These are phyloP conservation scores for Plasmodium chabaudi DNA, from an alignment of 169 alveolate species.

Conservation along the genomic window DNA sequence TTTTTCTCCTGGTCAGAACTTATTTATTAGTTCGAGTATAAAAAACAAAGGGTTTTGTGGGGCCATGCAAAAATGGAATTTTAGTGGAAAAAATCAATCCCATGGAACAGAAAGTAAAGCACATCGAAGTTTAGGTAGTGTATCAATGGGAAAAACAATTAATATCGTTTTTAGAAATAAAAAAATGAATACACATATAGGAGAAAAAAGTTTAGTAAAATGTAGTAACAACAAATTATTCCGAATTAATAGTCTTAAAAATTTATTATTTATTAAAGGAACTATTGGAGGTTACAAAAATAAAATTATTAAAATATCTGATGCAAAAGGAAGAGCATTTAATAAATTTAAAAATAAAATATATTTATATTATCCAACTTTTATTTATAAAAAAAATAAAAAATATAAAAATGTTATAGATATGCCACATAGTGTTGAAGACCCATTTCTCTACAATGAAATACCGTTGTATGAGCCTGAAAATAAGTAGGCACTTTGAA, in stretches of 20 bases:
- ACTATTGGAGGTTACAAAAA: conserved; percentile 86
- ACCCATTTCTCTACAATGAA: conserved; percentile 84
- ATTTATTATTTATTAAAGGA: conserved; percentile 88
- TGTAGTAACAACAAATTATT: conserved; percentile 87
- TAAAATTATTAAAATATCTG: conserved; percentile 88
- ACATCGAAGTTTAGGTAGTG: conserved; percentile 89
- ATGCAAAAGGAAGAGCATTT: conserved; percentile 89
- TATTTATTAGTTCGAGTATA: conserved; percentile 90
- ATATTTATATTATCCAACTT: conserved; percentile 88
- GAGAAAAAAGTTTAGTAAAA: conserved; percentile 88
- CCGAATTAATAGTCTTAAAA: conserved; percentile 87
- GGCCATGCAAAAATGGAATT: conserved; percentile 90
- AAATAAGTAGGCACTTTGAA: conserved; percentile 7
- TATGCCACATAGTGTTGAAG: conserved; percentile 74
- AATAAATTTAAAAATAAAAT: conserved; percentile 82
- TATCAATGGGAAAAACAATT: conserved; percentile 87
- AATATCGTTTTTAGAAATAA: conserved; percentile 89
- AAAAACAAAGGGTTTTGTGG: conserved; percentile 90
- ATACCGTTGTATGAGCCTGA: conserved; percentile 80
- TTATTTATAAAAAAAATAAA: conserved; percentile 79
- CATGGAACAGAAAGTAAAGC: conserved; percentile 92
- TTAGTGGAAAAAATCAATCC: conserved; percentile 87
- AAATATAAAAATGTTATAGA: conserved; percentile 79
- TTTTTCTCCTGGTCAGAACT: conserved; percentile 92
- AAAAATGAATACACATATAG: conserved; percentile 91